Evolutionary conservation across 176 grass and related monocot species (phyloP).

Genomic region (Eleusine indica): DNA sequence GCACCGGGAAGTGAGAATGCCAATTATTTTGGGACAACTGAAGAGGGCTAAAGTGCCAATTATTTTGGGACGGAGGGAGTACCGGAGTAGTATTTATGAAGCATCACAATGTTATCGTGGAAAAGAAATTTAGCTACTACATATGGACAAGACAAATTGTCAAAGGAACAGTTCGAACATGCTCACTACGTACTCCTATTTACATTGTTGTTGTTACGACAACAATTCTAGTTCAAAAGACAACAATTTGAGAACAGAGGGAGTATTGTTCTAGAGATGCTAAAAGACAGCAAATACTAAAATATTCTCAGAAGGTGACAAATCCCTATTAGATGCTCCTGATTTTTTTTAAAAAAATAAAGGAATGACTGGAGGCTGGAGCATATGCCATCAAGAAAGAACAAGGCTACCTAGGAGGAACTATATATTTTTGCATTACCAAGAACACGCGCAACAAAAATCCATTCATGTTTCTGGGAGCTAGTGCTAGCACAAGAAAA

Average conservation of each 20-base stretch:
- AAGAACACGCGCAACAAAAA: neutral
- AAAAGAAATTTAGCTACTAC: neutral
- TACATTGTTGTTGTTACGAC: too few species aligned
- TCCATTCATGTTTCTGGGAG: neutral
- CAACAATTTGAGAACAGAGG: too few species aligned
- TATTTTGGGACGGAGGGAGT: too few species aligned
- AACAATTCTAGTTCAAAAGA: too few species aligned
- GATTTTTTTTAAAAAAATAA: neutral
- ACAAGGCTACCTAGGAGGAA: neutral
- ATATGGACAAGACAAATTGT: neutral
- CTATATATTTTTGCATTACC: neutral
- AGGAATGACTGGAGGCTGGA: neutral
- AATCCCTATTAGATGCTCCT: neutral
- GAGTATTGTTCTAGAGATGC: neutral
- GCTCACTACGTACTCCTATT: neutral
- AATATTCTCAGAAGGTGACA: neutral
- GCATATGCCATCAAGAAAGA: neutral
- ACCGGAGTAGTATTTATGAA: neutral
- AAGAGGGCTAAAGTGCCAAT: too few species aligned
- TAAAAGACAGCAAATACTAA: neutral
- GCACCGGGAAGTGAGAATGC: too few species aligned
- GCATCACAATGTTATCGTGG: neutral
- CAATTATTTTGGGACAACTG: too few species aligned
- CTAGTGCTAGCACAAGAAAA: too few species aligned
- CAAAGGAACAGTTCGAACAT: conserved; percentile 2